Evolutionary conservation across 1,139 yeast genomes (phyloP), one percentile per base, ranked within the genome.

Genomic region (Pichia sp.): DNA sequence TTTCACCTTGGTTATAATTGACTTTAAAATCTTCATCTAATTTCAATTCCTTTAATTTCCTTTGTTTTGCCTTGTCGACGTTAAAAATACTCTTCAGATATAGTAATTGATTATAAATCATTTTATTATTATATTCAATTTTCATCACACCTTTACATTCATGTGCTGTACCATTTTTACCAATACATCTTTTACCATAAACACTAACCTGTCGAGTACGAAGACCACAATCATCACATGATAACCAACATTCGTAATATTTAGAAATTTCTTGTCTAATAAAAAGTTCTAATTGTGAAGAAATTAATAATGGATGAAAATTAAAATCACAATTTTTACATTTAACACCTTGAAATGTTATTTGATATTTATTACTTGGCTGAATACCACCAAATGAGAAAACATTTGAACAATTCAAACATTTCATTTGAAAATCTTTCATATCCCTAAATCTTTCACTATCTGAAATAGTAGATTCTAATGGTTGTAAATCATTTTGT

Each of bases 221-320:
- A 41, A 76, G 69, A 8, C 85, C 88, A 67, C 99, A 93, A 53
- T 89, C 96, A 58, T 84, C 93, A 64, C 99, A 93, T 0, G 64
- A 66, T 31, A 88, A 66, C 89, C 94, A 80, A 5, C 91, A 93
- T 15, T 85, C 80, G 58, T 93, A 93, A 62, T 89, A 93, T 31
- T 71, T 61, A 0, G 89, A 70, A 38, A 91, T 78, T 50, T 80
- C 86, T 6, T 68, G 63, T 43, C 97, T 71, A 24, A 91, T 74
- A 38, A 78, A 68, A 15, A 66, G 60, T 59, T 89, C 97, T 34
- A 91, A 62, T 61, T 88, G 96, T 6, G 83, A 65, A 11, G 83
- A 76, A 30, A 88, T 55, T 35, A 74, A 69, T 16, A 86, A 57
- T 15, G 74, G 60, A 0, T 78, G 61, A 42, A 89, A 66, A 0